phyloP scores from a whole-genome alignment of 2,329 filamentous ascomycete species.

The Apiospora arundinis region DNA sequence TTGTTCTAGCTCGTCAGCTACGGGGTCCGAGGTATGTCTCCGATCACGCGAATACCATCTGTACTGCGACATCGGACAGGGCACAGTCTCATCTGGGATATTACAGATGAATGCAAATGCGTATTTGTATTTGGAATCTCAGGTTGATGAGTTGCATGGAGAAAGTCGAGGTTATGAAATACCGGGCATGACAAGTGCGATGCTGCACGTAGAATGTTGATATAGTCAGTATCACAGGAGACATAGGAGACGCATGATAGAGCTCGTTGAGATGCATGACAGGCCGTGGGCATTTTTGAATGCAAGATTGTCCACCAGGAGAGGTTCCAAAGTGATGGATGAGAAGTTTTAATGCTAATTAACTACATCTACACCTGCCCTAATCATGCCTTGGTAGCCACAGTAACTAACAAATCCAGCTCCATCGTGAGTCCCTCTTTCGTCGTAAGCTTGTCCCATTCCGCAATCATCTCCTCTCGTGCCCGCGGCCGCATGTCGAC shows the following conservation, averaged over 20 bases:
- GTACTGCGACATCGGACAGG: background rate
- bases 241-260: too few relatives aligned
- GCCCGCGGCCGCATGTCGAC: constrained; percentile 35
- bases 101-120: background rate
- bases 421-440: constrained; percentile 39
- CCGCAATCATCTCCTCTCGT: constrained; percentile 38
- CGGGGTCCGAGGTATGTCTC: background rate
- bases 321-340: background rate
- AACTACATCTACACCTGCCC: background rate
- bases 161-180: too few relatives aligned
- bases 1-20: background rate
- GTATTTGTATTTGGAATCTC: too few relatives aligned
- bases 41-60: background rate
- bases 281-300: too few relatives aligned
- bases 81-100: background rate
- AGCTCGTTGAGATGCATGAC: too few relatives aligned
- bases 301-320: too few relatives aligned
- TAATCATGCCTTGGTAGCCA: constrained; percentile 26
- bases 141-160: too few relatives aligned
- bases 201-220: too few relatives aligned
- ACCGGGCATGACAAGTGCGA: too few relatives aligned
- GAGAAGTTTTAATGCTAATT: background rate
- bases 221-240: too few relatives aligned
- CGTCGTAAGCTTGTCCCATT: constrained; percentile 37
- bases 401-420: constrained; percentile 36